phyloP scores from a whole-genome alignment of 352 stramenopile genomes.

The Phytophthora europaea region DNA sequence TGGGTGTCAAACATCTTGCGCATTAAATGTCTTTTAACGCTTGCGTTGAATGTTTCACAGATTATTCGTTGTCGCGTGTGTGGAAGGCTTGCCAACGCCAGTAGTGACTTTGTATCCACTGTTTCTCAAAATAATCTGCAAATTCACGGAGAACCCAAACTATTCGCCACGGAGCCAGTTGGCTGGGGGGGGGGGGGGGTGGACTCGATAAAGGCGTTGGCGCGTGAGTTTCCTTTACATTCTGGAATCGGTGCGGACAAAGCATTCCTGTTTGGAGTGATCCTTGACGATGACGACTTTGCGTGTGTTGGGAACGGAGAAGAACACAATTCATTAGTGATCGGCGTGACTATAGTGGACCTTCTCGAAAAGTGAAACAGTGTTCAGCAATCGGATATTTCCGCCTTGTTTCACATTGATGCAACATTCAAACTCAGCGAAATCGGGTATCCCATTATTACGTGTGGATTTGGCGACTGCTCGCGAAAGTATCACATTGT shows the following conservation, averaged over 20 bases:
- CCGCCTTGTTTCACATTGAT: not conserved
- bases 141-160: not conserved
- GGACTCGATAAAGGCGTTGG: not conserved
- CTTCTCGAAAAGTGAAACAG: not conserved
- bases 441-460: not conserved
- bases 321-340: not conserved
- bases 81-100: not conserved
- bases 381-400: not conserved
- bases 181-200: too few relatives aligned
- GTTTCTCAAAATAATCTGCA: not conserved
- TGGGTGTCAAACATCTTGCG: constrained; percentile 12
- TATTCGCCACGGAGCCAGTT: not conserved
- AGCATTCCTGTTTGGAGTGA: not conserved
- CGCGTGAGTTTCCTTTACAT: not conserved
- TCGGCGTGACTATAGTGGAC: not conserved
- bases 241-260: constrained; percentile 1
- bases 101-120: not conserved
- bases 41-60: constrained; percentile 16
- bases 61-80: not conserved
- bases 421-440: constrained; percentile 1
- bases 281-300: not conserved
- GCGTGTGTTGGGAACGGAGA: not conserved
- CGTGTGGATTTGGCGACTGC: constrained; percentile 1
- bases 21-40: constrained; percentile 9
- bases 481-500: not conserved